A percentile compares a stretch with the other conserved stretches of the same genome.
phyloP scores from a whole-genome alignment of 441 rosid genomes.

The Erodium trifolium region DNA sequence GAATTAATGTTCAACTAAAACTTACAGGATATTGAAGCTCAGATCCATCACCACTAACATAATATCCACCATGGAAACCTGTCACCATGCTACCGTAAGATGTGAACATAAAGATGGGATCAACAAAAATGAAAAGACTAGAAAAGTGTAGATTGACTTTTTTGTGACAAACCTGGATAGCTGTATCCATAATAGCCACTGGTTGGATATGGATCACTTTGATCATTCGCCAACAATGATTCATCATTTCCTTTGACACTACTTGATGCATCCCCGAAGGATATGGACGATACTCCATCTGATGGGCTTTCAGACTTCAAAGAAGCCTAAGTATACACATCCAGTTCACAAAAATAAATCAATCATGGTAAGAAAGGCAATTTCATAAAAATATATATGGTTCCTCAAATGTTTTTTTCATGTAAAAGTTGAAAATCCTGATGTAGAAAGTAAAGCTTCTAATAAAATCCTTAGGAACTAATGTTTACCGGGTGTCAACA shows the following conservation, averaged over 20 bases:
- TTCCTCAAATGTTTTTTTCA: not conserved
- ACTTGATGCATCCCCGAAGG: conserved; percentile 20
- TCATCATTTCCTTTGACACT: conserved; percentile 22
- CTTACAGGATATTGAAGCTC: conserved; percentile 43
- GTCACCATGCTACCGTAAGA: conserved; percentile 14
- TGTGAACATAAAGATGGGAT: conserved; percentile 14
- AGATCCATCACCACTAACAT: conserved; percentile 26
- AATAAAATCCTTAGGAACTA: too few relatives aligned
- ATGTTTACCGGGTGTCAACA: too few relatives aligned
- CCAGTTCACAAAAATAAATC: conserved; percentile 1
- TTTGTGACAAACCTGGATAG: conserved; percentile 30
- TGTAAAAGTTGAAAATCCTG: too few relatives aligned
- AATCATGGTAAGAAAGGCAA: too few relatives aligned
- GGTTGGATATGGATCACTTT: conserved; percentile 27
- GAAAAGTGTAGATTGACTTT: not conserved
- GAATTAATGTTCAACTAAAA: not conserved
- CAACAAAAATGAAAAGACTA: not conserved
- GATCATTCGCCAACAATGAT: conserved; percentile 25
- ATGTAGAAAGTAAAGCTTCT: too few relatives aligned
- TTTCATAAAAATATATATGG: not conserved
- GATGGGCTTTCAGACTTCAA: conserved; percentile 27
- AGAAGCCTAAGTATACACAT: conserved; percentile 15
- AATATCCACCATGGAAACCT: conserved; percentile 36
- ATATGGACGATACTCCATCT: conserved; percentile 18
- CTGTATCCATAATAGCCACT: conserved; percentile 30